A percentile compares a stretch with the other conserved stretches of the same genome.
Evolutionary conservation across 208 protist species (phyloP).

Genomic region (Wallacemonas sp.): DNA sequence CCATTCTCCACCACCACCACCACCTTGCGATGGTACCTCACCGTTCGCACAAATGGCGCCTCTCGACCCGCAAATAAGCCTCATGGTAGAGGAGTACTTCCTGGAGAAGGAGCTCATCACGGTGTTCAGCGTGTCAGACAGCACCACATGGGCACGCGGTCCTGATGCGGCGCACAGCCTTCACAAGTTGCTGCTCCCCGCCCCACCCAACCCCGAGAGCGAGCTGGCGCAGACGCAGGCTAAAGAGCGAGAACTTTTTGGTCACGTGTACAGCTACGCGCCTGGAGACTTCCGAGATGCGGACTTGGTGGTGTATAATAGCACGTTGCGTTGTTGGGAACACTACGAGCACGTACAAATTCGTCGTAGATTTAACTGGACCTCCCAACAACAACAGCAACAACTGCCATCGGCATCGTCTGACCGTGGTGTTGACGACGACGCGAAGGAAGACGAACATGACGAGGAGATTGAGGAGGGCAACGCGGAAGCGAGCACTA

Average conservation of each 20-base stretch:
- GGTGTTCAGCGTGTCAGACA: conserved; percentile 38
- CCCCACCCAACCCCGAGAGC: background rate
- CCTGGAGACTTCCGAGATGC: conserved; percentile 52
- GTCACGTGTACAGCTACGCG: conserved; percentile 46
- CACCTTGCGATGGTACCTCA: no score
- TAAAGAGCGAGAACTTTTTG: conserved; percentile 17
- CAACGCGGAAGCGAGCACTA: background rate
- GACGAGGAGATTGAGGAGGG: background rate
- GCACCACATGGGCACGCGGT: conserved; percentile 23
- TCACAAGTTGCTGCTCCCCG: conserved; percentile 26
- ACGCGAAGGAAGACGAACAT: background rate
- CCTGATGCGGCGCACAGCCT: conserved; percentile 37
- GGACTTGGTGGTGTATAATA: conserved; percentile 57
- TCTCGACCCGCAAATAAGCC: background rate
- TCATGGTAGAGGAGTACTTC: conserved; percentile 35
- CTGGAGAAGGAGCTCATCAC: conserved; percentile 36
- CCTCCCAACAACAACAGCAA: conserved; percentile 14
- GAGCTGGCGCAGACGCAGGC: conserved; percentile 25
- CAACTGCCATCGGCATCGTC: conserved; percentile 9
- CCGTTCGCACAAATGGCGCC: conserved; percentile 2
- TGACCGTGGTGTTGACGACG: background rate
- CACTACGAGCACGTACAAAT: conserved; percentile 54
- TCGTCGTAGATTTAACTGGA: conserved; percentile 29
- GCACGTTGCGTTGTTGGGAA: conserved; percentile 31
- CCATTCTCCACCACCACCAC: no score